Percentiles rank a stretch among this genome's conserved stretches.
Conservation (phyloP, 2,329 filamentous ascomycete genomes). For the Ophiostoma ips region DNA sequence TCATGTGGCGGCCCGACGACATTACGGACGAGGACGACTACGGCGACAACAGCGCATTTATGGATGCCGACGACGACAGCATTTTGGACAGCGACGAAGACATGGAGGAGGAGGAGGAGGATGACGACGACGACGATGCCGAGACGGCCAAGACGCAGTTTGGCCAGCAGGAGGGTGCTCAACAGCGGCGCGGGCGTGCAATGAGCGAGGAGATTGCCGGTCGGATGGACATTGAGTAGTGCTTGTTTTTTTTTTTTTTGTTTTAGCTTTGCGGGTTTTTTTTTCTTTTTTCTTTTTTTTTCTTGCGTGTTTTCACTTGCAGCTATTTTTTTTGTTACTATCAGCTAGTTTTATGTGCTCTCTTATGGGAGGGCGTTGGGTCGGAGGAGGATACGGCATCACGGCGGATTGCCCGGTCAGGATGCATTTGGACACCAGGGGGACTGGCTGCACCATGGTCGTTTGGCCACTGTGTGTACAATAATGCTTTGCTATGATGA, state of each 20-base stretch:
- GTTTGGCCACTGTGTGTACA: too few species aligned
- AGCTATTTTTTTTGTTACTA: background rate
- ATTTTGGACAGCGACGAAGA: constrained; percentile 22
- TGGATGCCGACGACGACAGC: constrained; percentile 26
- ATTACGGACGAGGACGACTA: constrained; percentile 43
- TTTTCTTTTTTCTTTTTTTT: background rate
- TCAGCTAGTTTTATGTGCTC: background rate
- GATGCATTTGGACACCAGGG: background rate
- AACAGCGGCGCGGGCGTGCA: constrained; percentile 28
- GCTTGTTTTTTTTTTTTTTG: background rate
- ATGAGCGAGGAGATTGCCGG: constrained; percentile 50
- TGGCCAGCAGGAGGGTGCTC: constrained; percentile 16
- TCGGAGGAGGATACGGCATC: background rate
- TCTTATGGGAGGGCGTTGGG: constrained; percentile 1
- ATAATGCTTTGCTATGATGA: background rate
- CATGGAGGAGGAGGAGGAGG: constrained; percentile 21
- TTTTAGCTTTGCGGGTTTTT: background rate
- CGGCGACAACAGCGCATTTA: constrained; percentile 31
- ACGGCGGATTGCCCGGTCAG: background rate
- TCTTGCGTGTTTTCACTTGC: background rate
- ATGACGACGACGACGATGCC: constrained; percentile 25
- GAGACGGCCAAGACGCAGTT: constrained; percentile 19
- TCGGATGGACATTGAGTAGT: constrained; percentile 44
- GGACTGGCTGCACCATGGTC: too few species aligned
- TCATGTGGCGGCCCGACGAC: constrained; percentile 44